Base-by-base conservation (phyloP, 805 yeast species). In the Naumovozyma dairenensis region DNA sequence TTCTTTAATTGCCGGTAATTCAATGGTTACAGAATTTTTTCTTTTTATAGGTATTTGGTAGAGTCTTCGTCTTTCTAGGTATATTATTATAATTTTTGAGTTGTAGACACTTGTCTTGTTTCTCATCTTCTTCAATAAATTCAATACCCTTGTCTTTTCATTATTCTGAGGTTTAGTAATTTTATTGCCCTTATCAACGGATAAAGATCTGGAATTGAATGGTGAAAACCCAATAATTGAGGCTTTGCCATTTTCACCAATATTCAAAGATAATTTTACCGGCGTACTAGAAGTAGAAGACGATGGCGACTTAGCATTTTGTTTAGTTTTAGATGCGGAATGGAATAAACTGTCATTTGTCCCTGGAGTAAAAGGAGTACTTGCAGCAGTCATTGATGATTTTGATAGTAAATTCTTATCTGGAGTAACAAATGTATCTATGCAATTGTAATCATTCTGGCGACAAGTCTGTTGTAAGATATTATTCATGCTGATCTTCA, bases 181-280 rank as follows among this genome's bases (percentile, higher is more conserved):
- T 29, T 25, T 18, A 32, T 16, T 12, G n/a, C 30, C 13, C 24
- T 18, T 9, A 13, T 35, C 16, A 12, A 17, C 6, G 29, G 29
- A 24, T 19, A 18, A 29, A 32, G 18, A 26, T 34, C 16, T 18
- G 20, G 13, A 49, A 39, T 9, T n/a, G n/a, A n/a, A n/a, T n/a
- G n/a, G n/a, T n/a, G n/a, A n/a, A n/a, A n/a, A n/a, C n/a, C 45
- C 47, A 6, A 46, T 44, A 31, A 57, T 55, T 4, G 49, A 34
- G 5, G 62, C 62, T 28, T 53, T 57, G n/a, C 62, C 62, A 31
- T 55, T 47, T 15, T 50, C 41, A 12, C 56, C 57, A 17, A 57
- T 42, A 18, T 48, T 49, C 21, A 57, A 38, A 3, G 53, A 45
- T 14, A 57, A 43, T 24, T 47, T 53, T n/a, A 40, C 12, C 6